Conservation (phyloP, 257 asterid species). For the Solanum corneliomulleri region DNA sequence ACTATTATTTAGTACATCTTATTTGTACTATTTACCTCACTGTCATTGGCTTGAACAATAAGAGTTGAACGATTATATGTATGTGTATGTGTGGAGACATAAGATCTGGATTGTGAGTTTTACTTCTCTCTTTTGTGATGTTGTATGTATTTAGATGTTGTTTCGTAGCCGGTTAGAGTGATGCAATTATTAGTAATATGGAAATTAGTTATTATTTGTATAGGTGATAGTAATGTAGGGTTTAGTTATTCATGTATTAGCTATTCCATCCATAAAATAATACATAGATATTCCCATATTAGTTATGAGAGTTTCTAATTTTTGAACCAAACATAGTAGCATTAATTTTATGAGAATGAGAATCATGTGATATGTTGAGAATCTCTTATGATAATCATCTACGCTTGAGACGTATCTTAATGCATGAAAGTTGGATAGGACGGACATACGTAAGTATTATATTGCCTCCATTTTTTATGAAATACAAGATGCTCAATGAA, state of each 20-base stretch:
- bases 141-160: not conserved
- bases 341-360: not conserved
- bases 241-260: not conserved
- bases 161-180: not conserved
- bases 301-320: not conserved
- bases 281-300: not conserved
- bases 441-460: accelerated
- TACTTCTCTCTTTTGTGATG: not conserved
- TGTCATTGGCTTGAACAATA: not conserved
- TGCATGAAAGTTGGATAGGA: too few species aligned
- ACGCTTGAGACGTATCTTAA: too few species aligned
- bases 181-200: not conserved
- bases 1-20: not conserved
- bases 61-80: not conserved
- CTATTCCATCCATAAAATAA: not conserved
- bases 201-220: not conserved
- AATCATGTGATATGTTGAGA: too few species aligned
- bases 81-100: not conserved
- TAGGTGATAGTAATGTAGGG: not conserved
- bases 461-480: too few species aligned
- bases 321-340: not conserved
- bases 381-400: too few species aligned
- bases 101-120: not conserved
- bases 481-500: too few species aligned
- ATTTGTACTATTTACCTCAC: not conserved